phyloP scores from a whole-genome alignment of 129 eudicot genomes.

The Helianthus tuberosus region DNA sequence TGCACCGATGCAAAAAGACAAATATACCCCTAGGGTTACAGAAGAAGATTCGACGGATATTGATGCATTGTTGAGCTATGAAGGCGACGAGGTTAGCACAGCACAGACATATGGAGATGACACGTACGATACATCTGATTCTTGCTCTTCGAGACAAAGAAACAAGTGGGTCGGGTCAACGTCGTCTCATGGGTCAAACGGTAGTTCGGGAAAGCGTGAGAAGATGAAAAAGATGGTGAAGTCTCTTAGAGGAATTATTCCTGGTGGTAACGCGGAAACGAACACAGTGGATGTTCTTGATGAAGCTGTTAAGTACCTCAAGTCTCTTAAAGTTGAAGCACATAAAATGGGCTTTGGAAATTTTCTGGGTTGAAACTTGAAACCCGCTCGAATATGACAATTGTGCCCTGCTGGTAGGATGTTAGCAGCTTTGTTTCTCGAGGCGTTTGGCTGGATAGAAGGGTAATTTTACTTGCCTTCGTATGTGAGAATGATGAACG shows the following conservation, averaged over 20 bases:
- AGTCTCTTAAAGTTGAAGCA: constrained; percentile 77
- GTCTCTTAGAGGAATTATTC: constrained; percentile 66
- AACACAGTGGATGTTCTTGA: constrained; percentile 71
- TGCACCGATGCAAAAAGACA: constrained; percentile 27
- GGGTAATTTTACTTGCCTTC: constrained; percentile 23
- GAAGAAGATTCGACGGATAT: constrained; percentile 77
- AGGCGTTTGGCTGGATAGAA: constrained; percentile 16
- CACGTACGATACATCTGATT: constrained; percentile 55
- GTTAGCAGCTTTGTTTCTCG: constrained; percentile 16
- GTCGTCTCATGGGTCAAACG: constrained; percentile 36
- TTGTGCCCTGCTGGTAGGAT: constrained; percentile 18
- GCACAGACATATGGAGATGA: constrained; percentile 49
- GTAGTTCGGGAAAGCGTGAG: constrained; percentile 46
- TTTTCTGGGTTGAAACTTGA: constrained; percentile 21
- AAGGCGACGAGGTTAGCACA: constrained; percentile 71
- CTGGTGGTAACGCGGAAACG: constrained; percentile 64
- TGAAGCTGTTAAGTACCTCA: constrained; percentile 85
- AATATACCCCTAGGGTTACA: constrained; percentile 30
- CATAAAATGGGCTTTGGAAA: constrained; percentile 60
- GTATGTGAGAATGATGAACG: constrained; percentile 12
- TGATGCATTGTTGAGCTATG: constrained; percentile 67
- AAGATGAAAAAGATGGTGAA: constrained; percentile 76
- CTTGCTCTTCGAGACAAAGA: constrained; percentile 46
- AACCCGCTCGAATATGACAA: background rate
- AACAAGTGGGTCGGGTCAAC: constrained; percentile 37